Percentiles rank a stretch among this genome's conserved stretches.
These are phyloP conservation scores for Toxoplasma gondii DNA, from an alignment of 169 alveolate species.

Conservation along the genomic window DNA sequence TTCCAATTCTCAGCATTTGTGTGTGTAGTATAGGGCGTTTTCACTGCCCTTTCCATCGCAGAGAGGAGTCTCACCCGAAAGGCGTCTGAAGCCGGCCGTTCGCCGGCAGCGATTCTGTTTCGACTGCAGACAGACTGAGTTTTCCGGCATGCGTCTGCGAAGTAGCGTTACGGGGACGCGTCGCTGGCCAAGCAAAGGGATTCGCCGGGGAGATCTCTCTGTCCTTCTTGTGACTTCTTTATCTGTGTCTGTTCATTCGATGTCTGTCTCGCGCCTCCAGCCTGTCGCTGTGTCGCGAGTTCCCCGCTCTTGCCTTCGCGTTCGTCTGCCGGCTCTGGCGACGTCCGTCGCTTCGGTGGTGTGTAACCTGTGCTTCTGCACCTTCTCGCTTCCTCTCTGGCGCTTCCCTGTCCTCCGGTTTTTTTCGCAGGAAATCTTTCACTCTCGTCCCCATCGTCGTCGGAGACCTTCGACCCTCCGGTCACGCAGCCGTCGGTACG, in stretches of 20 bases:
- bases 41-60: no score
- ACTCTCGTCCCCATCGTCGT: slow-evolving; percentile 32
- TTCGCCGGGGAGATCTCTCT: not conserved
- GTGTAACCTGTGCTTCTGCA: not conserved
- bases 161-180: no score
- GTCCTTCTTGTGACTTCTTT: no score
- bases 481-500: not conserved
- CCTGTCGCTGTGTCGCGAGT: not conserved
- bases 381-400: not conserved
- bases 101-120: not conserved
- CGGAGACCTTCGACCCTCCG: slow-evolving; percentile 18
- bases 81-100: not conserved
- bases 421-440: not conserved
- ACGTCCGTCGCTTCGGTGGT: not conserved
- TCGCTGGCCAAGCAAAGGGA: no score
- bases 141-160: no score
- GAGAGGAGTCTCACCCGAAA: no score
- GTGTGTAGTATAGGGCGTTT: no score
- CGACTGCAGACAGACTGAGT: not conserved
- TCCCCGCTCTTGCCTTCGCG: not conserved
- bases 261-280: not conserved
- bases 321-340: not conserved
- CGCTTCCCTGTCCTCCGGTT: not conserved
- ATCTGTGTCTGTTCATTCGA: not conserved
- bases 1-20: no score